These are phyloP conservation scores for Apiotrichum sp. DNA, from an alignment of 1,284 basidiomycete species.

Conservation along the genomic window DNA sequence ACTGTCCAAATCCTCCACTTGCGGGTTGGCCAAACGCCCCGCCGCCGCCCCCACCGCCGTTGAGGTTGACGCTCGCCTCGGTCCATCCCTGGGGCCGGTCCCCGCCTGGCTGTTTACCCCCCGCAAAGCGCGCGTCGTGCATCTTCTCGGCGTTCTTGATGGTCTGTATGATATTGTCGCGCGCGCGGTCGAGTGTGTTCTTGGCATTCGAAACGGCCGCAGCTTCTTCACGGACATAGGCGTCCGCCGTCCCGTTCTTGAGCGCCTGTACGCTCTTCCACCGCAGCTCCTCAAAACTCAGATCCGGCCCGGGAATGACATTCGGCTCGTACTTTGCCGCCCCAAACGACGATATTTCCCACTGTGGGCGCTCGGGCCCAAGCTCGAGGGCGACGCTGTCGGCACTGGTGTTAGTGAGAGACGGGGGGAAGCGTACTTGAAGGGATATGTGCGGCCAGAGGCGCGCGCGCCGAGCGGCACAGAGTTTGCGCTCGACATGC, in stretches of 20 bases:
- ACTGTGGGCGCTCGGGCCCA: conserved; percentile 54
- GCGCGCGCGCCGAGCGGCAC: conserved; percentile 16
- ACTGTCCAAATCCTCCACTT: background rate
- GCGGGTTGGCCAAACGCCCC: background rate
- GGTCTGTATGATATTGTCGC: conserved; percentile 22
- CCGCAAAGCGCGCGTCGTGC: conserved; percentile 34
- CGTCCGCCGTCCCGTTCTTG: background rate
- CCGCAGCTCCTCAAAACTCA: conserved; percentile 74
- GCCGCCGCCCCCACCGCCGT: background rate
- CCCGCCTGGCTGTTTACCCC: conserved; percentile 14
- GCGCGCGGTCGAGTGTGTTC: conserved; percentile 25
- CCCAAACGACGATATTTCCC: conserved; percentile 76
- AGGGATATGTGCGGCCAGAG: conserved; percentile 19
- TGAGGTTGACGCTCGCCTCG: conserved; percentile 22
- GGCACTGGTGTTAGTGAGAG: conserved; percentile 18
- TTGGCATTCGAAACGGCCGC: conserved; percentile 20
- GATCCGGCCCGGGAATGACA: conserved; percentile 63
- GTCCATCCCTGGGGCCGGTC: conserved; percentile 27
- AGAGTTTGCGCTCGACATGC: conserved; percentile 12
- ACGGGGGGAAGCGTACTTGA: conserved; percentile 26
- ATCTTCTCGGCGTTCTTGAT: conserved; percentile 29
- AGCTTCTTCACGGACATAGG: conserved; percentile 35
- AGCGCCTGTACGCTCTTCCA: conserved; percentile 59
- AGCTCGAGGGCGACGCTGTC: conserved; percentile 36
- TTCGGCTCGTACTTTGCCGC: conserved; percentile 65